Evolutionary conservation across 176 grass and related monocot species (phyloP).

Genomic region (Cenchrus americanus): DNA sequence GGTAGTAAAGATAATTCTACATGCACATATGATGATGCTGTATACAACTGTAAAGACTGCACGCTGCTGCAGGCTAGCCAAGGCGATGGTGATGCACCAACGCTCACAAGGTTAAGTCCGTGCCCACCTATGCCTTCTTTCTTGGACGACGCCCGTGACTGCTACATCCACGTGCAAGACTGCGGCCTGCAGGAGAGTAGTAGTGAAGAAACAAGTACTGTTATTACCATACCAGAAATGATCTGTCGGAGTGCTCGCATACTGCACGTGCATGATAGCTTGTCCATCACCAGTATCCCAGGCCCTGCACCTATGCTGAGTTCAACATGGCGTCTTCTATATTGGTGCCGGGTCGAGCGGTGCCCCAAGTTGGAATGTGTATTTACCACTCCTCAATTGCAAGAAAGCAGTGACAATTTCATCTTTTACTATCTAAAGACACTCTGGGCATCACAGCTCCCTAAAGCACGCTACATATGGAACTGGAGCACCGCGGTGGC

Average conservation of each 20-base stretch:
- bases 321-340: not conserved
- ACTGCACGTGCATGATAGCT: not conserved
- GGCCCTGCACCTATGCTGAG: not conserved
- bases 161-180: no score
- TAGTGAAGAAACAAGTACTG: no score
- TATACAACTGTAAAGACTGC: no score
- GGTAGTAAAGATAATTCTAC: no score
- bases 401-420: fast-evolving
- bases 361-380: not conserved
- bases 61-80: no score
- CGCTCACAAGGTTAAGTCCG: no score
- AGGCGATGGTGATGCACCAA: no score
- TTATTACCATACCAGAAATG: not conserved
- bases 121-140: no score
- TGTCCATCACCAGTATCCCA: not conserved
- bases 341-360: not conserved
- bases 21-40: no score
- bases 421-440: fast-evolving
- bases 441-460: not conserved
- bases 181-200: no score
- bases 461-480: not conserved
- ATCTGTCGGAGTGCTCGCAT: fast-evolving
- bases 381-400: not conserved
- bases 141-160: no score
- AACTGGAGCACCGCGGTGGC: not conserved